phyloP scores from a whole-genome alignment of 352 stramenopile species.

The Globisporangium recalcitrans region DNA sequence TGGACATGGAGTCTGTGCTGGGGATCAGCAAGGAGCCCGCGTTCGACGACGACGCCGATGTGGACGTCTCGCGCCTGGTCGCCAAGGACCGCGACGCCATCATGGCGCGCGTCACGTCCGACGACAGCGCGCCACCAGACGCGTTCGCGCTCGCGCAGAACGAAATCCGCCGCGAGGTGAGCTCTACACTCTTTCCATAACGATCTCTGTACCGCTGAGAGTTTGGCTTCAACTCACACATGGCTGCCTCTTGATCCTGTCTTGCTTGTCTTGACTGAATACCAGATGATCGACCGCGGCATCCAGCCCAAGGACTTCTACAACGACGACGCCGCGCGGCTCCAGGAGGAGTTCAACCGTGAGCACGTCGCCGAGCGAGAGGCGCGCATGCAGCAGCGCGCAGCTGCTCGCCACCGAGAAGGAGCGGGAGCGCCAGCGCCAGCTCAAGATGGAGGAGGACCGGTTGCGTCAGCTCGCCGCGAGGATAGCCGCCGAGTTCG shows the following conservation, averaged over 20 bases:
- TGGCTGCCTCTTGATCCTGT: background rate
- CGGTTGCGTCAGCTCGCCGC: conserved; percentile 55
- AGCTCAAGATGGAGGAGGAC: conserved; percentile 58
- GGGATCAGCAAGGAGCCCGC: conserved; percentile 32
- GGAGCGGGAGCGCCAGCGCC: conserved; percentile 40
- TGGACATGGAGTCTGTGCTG: conserved; percentile 33
- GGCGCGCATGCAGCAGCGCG: conserved; percentile 56
- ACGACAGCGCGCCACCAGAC: conserved; percentile 60
- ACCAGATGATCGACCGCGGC: conserved; percentile 73
- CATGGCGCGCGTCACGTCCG: conserved; percentile 54
- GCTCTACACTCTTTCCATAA: background rate
- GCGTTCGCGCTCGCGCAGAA: conserved; percentile 74
- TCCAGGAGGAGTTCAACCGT: conserved; percentile 77
- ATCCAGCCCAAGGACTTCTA: conserved; percentile 84
- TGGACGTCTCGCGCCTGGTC: conserved; percentile 58
- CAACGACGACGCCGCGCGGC: conserved; percentile 74
- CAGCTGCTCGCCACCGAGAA: conserved; percentile 48
- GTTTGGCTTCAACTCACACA: background rate
- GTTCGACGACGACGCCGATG: conserved; percentile 63
- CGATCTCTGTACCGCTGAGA: background rate
- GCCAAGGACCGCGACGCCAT: conserved; percentile 63
- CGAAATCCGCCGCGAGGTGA: conserved; percentile 73
- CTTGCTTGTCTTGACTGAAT: background rate
- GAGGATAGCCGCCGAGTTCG: conserved; percentile 67
- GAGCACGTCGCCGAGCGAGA: conserved; percentile 65